Conservation (phyloP, 371 early-diverging fungal species). For the Mucor mucedo region DNA sequence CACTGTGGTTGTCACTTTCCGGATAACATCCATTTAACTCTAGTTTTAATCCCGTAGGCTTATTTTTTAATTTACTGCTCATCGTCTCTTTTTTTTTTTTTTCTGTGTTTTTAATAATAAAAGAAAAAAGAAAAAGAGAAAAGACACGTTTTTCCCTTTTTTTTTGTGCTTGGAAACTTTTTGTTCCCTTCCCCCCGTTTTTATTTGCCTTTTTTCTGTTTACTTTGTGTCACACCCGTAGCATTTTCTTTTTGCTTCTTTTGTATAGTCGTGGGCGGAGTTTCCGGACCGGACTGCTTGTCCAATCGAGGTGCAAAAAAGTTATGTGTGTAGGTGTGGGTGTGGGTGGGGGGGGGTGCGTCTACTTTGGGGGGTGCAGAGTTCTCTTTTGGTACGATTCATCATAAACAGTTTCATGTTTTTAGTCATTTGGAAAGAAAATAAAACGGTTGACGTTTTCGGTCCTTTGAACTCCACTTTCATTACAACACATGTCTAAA, state of each 20-base stretch:
- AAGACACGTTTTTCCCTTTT: conserved; percentile 13
- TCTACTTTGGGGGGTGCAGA: too few species aligned
- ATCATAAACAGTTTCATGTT: too few species aligned
- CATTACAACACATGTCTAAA: too few species aligned
- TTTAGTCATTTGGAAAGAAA: too few species aligned
- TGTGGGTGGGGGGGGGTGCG: too few species aligned
- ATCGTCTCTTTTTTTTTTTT: conserved; percentile 1
- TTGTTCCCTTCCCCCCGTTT: not conserved
- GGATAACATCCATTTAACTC: conserved; percentile 36
- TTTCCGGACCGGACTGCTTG: conserved; percentile 7
- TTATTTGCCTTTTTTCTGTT: not conserved
- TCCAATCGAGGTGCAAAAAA: not conserved
- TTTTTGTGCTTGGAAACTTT: not conserved
- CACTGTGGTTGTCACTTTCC: not conserved
- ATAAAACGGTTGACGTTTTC: too few species aligned
- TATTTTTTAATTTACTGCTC: conserved; percentile 41
- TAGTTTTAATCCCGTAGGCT: conserved; percentile 36
- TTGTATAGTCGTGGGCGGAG: not conserved
- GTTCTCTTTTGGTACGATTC: too few species aligned
- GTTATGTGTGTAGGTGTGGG: too few species aligned
- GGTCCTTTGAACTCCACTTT: too few species aligned
- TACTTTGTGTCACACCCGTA: too few species aligned
- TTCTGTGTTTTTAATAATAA: conserved; percentile 5
- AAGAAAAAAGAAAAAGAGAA: conserved; percentile 25
- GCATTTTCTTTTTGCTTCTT: too few species aligned